A percentile compares a stretch with the other conserved stretches of the same genome.
These are phyloP conservation scores for Pyricularia grisea DNA, from an alignment of 2,329 filamentous ascomycete genomes.

Conservation along the genomic window DNA sequence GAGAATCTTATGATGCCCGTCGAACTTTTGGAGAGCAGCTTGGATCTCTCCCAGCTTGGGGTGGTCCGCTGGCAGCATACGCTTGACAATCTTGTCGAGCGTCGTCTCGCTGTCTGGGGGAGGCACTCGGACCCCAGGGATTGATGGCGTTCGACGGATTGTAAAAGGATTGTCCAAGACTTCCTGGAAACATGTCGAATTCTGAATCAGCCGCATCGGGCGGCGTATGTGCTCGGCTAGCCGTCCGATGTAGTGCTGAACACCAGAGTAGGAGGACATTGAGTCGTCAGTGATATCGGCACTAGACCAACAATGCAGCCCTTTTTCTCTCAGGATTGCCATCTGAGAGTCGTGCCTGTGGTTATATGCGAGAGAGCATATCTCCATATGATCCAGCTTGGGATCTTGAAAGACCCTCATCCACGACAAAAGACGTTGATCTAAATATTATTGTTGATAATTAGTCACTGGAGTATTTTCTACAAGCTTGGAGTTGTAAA, in stretches of 20 bases:
- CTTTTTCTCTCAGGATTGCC: not conserved
- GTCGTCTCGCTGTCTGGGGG: constrained; percentile 17
- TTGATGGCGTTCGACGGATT: no score
- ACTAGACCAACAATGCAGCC: no score
- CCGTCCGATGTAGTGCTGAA: constrained; percentile 33
- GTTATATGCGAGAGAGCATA: not conserved
- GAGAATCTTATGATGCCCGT: no score
- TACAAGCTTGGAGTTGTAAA: no score
- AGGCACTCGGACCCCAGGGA: constrained; percentile 18
- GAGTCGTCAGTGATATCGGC: no score
- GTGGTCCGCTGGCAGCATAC: constrained; percentile 14
- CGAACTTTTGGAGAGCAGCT: constrained; percentile 13
- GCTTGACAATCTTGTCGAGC: constrained; percentile 19
- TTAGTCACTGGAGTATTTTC: no score
- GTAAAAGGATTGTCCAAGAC: not conserved
- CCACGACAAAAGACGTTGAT: not conserved
- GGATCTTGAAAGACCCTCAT: not conserved
- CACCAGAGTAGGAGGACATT: constrained; percentile 14
- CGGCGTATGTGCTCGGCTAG: constrained; percentile 32
- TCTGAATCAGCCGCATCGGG: constrained; percentile 23
- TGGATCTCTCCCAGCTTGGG: constrained; percentile 5
- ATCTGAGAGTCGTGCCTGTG: not conserved
- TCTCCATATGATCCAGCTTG: not conserved
- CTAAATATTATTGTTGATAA: not conserved
- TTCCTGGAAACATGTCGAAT: not conserved